phyloP scores from a whole-genome alignment of 495 filamentous ascomycete genomes.

The Penicillium taxi region DNA sequence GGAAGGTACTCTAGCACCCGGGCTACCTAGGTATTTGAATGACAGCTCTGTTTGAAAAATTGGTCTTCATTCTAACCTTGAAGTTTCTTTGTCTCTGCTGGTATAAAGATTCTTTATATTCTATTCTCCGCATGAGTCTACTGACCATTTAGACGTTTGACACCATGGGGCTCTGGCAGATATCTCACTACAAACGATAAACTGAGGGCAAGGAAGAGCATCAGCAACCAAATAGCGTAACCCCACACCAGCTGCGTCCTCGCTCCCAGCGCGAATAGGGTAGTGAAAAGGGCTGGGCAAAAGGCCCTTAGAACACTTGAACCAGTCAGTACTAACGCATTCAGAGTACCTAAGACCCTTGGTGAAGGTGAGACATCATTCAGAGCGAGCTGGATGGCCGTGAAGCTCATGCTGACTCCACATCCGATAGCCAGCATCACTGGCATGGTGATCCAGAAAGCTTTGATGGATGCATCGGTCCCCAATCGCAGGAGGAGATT shows the following conservation, averaged over 20 bases:
- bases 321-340: slow-evolving; percentile 52
- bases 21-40: no score
- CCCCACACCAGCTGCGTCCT: slow-evolving; percentile 48
- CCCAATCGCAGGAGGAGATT: slow-evolving; percentile 44
- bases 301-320: slow-evolving; percentile 47
- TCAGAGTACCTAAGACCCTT: slow-evolving; percentile 53
- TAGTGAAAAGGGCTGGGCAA: slow-evolving; percentile 52
- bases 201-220: slow-evolving; percentile 39
- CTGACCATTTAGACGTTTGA: no score
- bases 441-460: slow-evolving; percentile 51
- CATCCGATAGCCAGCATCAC: slow-evolving; percentile 36
- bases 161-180: slow-evolving; percentile 28
- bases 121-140: no score
- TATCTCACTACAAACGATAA: slow-evolving; percentile 38
- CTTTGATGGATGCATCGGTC: slow-evolving; percentile 13
- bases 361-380: slow-evolving; percentile 60
- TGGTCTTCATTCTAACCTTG: no score
- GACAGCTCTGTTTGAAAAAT: no score
- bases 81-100: no score
- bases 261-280: slow-evolving; percentile 53
- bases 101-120: no score
- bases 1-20: no score
- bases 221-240: slow-evolving; percentile 58
- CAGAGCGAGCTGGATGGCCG: slow-evolving; percentile 56
- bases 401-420: slow-evolving; percentile 62